phyloP scores from a whole-genome alignment of 129 eudicot genomes.

The Chrysanthemum lavandulifolium region DNA sequence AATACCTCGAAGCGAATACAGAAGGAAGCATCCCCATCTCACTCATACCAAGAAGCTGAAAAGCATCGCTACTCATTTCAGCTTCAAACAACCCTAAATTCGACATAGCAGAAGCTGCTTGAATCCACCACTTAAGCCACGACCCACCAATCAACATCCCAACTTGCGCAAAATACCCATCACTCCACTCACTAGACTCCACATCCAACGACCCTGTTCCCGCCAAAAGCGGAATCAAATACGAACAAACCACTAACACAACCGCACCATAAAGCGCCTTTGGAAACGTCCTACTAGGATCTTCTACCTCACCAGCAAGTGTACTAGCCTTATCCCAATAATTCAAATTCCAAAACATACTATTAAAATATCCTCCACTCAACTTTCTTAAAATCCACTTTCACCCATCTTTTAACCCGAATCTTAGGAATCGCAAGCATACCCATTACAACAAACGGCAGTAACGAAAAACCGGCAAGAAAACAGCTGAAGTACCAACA shows the following conservation, averaged over 20 bases:
- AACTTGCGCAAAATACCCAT: constrained; percentile 91
- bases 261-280: constrained; percentile 81
- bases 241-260: constrained; percentile 62
- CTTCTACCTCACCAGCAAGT: constrained; percentile 79
- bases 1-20: constrained; percentile 70
- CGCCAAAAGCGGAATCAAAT: constrained; percentile 80
- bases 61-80: constrained; percentile 92
- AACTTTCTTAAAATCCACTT: constrained; percentile 53
- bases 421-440: constrained; percentile 68
- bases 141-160: constrained; percentile 89
- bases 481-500: constrained; percentile 78
- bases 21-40: constrained; percentile 90
- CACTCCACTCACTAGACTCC: constrained; percentile 67
- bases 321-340: constrained; percentile 97
- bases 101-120: constrained; percentile 89
- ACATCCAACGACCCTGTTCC: constrained; percentile 76
- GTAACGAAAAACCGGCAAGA: constrained; percentile 74
- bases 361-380: constrained; percentile 81
- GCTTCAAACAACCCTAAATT: constrained; percentile 90
- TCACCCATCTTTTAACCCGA: constrained; percentile 56
- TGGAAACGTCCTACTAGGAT: constrained; percentile 74
- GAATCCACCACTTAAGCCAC: constrained; percentile 98
- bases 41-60: constrained; percentile 93
- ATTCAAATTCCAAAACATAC: constrained; percentile 88
- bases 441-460: constrained; percentile 75